These are phyloP conservation scores for Rhizophora apiculata DNA, from an alignment of 345 rosid species.

Conservation along the genomic window DNA sequence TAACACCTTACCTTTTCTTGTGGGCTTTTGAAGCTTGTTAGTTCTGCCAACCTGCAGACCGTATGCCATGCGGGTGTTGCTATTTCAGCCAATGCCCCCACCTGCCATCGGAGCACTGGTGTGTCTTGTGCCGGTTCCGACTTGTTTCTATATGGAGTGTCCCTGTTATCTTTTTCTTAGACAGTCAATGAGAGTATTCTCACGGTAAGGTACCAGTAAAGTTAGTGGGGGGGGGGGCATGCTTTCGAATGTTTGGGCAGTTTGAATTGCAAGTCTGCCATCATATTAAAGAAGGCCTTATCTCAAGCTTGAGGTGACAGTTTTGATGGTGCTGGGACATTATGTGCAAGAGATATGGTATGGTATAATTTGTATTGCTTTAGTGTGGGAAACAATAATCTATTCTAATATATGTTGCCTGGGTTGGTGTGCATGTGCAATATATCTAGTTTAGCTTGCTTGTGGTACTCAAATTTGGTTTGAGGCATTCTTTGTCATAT, in stretches of 20 bases:
- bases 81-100: slow-evolving; percentile 34
- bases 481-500: slow-evolving; percentile 8
- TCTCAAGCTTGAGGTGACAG: slow-evolving; percentile 21
- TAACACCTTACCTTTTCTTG: slow-evolving; percentile 22
- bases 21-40: slow-evolving; percentile 32
- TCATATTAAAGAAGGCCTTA: slow-evolving; percentile 6
- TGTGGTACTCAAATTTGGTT: slow-evolving; percentile 12
- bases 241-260: slow-evolving; percentile 10
- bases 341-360: slow-evolving; percentile 6
- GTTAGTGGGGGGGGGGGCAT: slow-evolving; percentile 6
- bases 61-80: slow-evolving; percentile 25
- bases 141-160: slow-evolving; percentile 39
- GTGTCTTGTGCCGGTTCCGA: slow-evolving; percentile 34
- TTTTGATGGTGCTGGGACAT: slow-evolving; percentile 22
- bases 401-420: slow-evolving; percentile 13
- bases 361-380: slow-evolving; percentile 16
- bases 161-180: slow-evolving; percentile 24
- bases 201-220: slow-evolving; percentile 15
- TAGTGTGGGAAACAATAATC: slow-evolving; percentile 5
- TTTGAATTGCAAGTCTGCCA: slow-evolving; percentile 20
- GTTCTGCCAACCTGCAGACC: slow-evolving; percentile 26
- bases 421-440: slow-evolving; percentile 16
- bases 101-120: slow-evolving; percentile 50
- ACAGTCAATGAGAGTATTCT: slow-evolving; percentile 15
- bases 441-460: not conserved